phyloP scores from a whole-genome alignment of 2,329 filamentous ascomycete species.

The Sarocladium strictum region DNA sequence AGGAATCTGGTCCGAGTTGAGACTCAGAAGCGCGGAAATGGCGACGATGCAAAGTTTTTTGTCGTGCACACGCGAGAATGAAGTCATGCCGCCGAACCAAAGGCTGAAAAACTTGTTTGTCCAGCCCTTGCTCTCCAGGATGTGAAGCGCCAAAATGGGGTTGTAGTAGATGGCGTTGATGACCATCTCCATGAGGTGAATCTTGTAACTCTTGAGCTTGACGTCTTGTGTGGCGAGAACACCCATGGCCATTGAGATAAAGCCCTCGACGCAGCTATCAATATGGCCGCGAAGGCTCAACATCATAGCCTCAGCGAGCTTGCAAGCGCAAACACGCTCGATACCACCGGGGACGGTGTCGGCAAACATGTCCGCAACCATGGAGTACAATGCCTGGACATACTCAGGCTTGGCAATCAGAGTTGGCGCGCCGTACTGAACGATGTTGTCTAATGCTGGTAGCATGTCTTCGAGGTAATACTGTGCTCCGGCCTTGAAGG shows the following conservation, averaged over 20 bases:
- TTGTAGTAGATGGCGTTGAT: slow-evolving; percentile 99
- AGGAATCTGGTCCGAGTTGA: slow-evolving; percentile 77
- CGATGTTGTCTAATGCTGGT: slow-evolving; percentile 94
- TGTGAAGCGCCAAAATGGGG: slow-evolving; percentile 73
- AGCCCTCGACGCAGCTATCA: slow-evolving; percentile 81
- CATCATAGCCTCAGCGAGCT: slow-evolving; percentile 95
- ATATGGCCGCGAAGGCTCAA: slow-evolving; percentile 84
- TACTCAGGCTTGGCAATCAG: slow-evolving; percentile 81
- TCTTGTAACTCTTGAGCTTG: slow-evolving; percentile 87
- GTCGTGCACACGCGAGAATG: slow-evolving; percentile 90
- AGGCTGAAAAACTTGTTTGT: slow-evolving; percentile 98
- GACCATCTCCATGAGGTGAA: slow-evolving; percentile 97
- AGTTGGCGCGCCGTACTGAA: slow-evolving; percentile 80
- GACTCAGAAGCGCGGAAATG: slow-evolving; percentile 76
- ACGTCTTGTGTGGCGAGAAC: slow-evolving; percentile 70
- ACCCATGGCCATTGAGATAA: slow-evolving; percentile 83
- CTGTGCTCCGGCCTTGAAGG: slow-evolving; percentile 95
- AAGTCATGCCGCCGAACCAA: slow-evolving; percentile 95
- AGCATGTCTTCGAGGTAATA: slow-evolving; percentile 99
- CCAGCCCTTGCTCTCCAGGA: slow-evolving; percentile 88
- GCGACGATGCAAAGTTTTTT: slow-evolving; percentile 97
- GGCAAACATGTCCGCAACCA: slow-evolving; percentile 92
- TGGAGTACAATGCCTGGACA: slow-evolving; percentile 80
- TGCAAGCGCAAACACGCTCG: slow-evolving; percentile 94
- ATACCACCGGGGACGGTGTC: slow-evolving; percentile 90